These are phyloP conservation scores for Taiozyma sp. DNA, from an alignment of 1,139 yeast species.

Conservation along the genomic window DNA sequence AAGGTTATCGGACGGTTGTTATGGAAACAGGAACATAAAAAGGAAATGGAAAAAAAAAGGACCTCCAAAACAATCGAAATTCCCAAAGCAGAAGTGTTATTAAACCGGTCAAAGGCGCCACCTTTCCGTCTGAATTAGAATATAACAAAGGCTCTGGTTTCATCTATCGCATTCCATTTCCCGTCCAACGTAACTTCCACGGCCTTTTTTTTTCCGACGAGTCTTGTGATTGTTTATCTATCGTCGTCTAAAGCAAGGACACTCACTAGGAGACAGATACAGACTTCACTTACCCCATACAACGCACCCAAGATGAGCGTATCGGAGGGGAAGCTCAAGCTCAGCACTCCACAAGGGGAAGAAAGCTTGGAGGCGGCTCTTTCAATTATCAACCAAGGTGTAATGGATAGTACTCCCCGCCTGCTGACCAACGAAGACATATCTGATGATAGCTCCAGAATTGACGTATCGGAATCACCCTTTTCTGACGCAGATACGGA, in stretches of 20 bases:
- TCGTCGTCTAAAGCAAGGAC: background rate
- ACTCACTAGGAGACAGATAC: background rate
- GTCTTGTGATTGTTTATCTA: background rate
- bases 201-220: background rate
- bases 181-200: background rate
- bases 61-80: background rate
- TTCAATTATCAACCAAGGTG: background rate
- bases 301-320: background rate
- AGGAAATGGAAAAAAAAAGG: background rate
- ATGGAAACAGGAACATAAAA: background rate
- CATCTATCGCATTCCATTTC: background rate
- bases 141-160: background rate
- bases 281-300: background rate
- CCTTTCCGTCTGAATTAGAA: background rate
- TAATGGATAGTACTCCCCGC: background rate
- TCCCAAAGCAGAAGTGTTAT: background rate
- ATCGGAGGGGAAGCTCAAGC: background rate
- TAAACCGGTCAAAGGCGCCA: background rate
- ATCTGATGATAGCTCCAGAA: slow-evolving; percentile 8
- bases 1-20: background rate
- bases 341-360: background rate
- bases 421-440: slow-evolving; percentile 1
- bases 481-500: slow-evolving; percentile 6
- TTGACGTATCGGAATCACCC: background rate
- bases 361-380: background rate